Evolutionary conservation across 805 yeast species (phyloP).

Genomic region (Saccharomycopsis oosterbeekiorum): DNA sequence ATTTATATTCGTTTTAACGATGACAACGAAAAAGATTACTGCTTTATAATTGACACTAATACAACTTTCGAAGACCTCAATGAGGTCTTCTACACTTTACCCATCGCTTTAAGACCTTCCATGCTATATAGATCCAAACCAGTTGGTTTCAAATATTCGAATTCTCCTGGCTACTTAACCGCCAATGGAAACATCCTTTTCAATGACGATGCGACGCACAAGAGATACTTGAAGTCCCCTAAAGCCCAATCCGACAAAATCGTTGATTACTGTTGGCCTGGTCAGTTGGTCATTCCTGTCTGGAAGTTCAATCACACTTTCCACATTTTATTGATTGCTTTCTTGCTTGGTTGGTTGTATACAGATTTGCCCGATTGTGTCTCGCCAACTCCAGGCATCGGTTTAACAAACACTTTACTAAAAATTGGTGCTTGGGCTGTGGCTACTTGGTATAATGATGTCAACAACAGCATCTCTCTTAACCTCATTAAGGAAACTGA

Average conservation of each 20-base stretch:
- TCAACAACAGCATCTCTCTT: slow-evolving; percentile 34
- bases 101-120: slow-evolving; percentile 71
- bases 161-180: slow-evolving; percentile 73
- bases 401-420: slow-evolving; percentile 55
- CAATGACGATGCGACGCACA: slow-evolving; percentile 44
- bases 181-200: slow-evolving; percentile 74
- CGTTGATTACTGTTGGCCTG: slow-evolving; percentile 69
- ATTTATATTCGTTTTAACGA: slow-evolving; percentile 73
- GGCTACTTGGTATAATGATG: slow-evolving; percentile 24
- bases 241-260: slow-evolving; percentile 29
- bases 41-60: slow-evolving; percentile 60
- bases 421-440: slow-evolving; percentile 25
- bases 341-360: slow-evolving; percentile 67
- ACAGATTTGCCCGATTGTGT: slow-evolving; percentile 85
- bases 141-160: slow-evolving; percentile 48
- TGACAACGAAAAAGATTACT: slow-evolving; percentile 81
- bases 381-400: slow-evolving; percentile 88
- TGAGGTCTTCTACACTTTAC: slow-evolving; percentile 54
- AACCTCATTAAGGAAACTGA: slow-evolving; percentile 41
- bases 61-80: slow-evolving; percentile 51
- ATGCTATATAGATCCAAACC: slow-evolving; percentile 63
- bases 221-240: slow-evolving; percentile 19
- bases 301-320: slow-evolving; percentile 44
- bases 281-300: slow-evolving; percentile 72
- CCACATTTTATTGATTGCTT: slow-evolving; percentile 29